A percentile compares a stretch with the other conserved stretches of the same genome.
Conservation (phyloP, 805 yeast genomes). For the Wickerhamiella galacta region DNA sequence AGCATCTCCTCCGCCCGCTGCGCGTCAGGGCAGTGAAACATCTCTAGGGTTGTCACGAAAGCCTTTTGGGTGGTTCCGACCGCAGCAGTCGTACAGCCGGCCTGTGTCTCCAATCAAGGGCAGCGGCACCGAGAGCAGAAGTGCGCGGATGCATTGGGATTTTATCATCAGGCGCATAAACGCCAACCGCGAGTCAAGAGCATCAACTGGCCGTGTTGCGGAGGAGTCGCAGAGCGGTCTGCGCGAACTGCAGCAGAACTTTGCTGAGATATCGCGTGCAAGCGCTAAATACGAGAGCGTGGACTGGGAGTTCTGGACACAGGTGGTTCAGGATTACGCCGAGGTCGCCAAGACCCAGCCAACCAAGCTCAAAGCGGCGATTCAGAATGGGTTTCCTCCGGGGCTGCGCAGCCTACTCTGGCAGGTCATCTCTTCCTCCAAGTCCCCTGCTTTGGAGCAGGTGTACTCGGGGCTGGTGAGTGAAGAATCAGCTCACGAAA, state of each 20-base stretch:
- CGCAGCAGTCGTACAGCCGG: constrained; percentile 2
- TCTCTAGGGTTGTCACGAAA: too few species aligned
- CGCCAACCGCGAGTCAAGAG: constrained; percentile 9
- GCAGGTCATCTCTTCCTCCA: constrained; percentile 76
- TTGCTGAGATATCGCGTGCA: constrained; percentile 12
- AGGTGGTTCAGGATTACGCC: constrained; percentile 63
- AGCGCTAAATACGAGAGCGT: constrained; percentile 8
- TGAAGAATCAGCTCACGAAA: constrained; percentile 46
- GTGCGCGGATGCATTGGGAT: constrained; percentile 6
- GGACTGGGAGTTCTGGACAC: constrained; percentile 61
- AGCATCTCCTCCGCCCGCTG: too few species aligned
- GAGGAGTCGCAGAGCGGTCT: constrained; percentile 34
- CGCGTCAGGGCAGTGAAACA: too few species aligned
- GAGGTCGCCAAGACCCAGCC: constrained; percentile 46
- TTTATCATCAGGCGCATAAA: constrained; percentile 15
- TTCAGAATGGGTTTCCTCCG: constrained; percentile 65
- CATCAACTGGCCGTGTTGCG: constrained; percentile 24
- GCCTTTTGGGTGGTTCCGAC: constrained; percentile 6
- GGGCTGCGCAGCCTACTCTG: constrained; percentile 81
- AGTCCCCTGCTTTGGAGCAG: constrained; percentile 44
- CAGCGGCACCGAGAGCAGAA: neutral
- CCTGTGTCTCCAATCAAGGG: constrained; percentile 1
- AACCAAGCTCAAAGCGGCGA: constrained; percentile 38
- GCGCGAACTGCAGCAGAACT: constrained; percentile 21
- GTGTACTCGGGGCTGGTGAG: constrained; percentile 34